Base-by-base conservation (phyloP, 148 eudicot species). In the Chenopodium album region DNA sequence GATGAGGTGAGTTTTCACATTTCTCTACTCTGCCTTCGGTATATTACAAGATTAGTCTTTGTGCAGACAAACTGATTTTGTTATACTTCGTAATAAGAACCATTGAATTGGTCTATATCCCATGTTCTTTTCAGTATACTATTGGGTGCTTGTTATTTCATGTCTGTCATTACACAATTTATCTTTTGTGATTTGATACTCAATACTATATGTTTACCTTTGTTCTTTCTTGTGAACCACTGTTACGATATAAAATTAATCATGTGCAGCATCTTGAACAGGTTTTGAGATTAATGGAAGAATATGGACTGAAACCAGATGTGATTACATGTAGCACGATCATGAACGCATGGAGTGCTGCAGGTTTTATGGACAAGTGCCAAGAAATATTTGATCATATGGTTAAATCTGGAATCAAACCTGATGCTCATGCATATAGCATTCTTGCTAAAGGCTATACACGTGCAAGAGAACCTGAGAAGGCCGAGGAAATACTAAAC, bases 371-470 rank as follows among this genome's bases (percentile, higher is more conserved):
- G 94, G 92, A 87, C 75, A 91, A 89, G 85, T 91, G 94, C 79
- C 85, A 84, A 78, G 94, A 89, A 85, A 86, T 92, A 71, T 91
- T 93, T 46, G 89, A 93, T 69, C 89, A 93, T 89, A 93, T 93
- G 93, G 86, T 91, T 65, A 86, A 81, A 77, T 93, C 93, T 41
- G 97, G 94, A 66, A 89, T 92, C 34, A 80, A 86, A 75, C 94
- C 97, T 14, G 93, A 94, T 78, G 80, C 79, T 46, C 92, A 91
- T 75, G 96, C 89, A 41, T 94, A 87, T 78, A 86, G 94, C 84
- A 94, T 94, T 78, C 93, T 94, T 22, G 97, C 98, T 19, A 94
- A 92, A 84, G 96, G 98, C 32, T 91, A 94, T 48, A 85, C 87
- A 5, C 90, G 90, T 54, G 91, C 90, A 31, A 76, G 75, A 48